Conservation (phyloP, 2,329 filamentous ascomycete genomes). For the Aspergillus tubingensis region DNA sequence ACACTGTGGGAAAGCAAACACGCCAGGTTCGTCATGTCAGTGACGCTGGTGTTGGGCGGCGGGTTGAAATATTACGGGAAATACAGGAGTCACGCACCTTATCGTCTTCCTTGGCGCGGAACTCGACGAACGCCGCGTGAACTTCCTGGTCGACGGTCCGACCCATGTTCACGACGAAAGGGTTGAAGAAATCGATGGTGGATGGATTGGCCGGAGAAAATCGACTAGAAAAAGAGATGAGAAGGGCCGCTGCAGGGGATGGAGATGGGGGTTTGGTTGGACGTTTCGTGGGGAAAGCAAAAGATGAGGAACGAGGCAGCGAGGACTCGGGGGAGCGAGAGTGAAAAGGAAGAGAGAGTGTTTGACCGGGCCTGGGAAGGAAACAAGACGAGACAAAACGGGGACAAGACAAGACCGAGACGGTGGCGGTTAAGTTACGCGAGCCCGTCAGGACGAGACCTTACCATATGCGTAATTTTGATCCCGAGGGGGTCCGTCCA, state of each 20-base stretch:
- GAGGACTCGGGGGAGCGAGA: constrained; percentile 21
- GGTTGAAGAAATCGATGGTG: constrained; percentile 28
- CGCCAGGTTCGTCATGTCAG: constrained; percentile 34
- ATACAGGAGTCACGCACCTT: constrained; percentile 47
- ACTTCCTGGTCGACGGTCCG: constrained; percentile 56
- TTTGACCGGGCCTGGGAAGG: constrained; percentile 14
- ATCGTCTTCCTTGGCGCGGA: constrained; percentile 56
- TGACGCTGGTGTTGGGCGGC: constrained; percentile 23
- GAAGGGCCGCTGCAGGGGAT: constrained; percentile 8
- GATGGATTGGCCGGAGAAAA: constrained; percentile 12
- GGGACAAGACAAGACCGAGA: constrained; percentile 24
- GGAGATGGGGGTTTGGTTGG: constrained; percentile 13
- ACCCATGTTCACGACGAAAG: constrained; percentile 46
- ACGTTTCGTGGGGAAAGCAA: constrained; percentile 18
- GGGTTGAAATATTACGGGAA: constrained; percentile 43
- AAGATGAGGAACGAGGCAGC: constrained; percentile 11
- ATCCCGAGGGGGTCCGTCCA: constrained; percentile 13
- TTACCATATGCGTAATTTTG: constrained; percentile 26
- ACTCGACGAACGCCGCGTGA: constrained; percentile 56
- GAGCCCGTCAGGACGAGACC: constrained; percentile 25
- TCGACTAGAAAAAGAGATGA: constrained; percentile 20
- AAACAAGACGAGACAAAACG: constrained; percentile 26
- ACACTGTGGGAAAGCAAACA: constrained; percentile 40
- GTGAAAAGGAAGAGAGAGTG: constrained; percentile 19
- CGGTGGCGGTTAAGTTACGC: constrained; percentile 32